These are phyloP conservation scores for Spergularia azorica DNA, from an alignment of 179 eudicot species.

Conservation along the genomic window DNA sequence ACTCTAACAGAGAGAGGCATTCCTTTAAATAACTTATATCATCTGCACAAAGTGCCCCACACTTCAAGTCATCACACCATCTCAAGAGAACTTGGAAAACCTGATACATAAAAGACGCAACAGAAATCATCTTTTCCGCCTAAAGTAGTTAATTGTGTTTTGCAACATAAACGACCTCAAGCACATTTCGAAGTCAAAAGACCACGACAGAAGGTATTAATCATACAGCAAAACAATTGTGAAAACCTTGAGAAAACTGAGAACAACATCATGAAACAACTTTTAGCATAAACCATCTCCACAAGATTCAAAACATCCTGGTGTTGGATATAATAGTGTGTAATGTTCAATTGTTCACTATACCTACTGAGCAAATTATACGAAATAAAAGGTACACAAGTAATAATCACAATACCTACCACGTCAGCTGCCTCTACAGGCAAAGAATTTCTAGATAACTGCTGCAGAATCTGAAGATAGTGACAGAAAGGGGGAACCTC, in stretches of 20 bases:
- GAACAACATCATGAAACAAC: too few species aligned
- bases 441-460: slow-evolving; percentile 51
- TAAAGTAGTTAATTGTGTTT: too few species aligned
- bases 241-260: too few species aligned
- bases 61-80: slow-evolving; percentile 60
- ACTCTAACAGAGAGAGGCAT: slow-evolving; percentile 38
- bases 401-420: slow-evolving; percentile 36
- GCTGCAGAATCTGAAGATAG: slow-evolving; percentile 72
- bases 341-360: too few species aligned
- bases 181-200: slow-evolving; percentile 39
- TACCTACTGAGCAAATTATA: too few species aligned
- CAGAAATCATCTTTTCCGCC: too few species aligned
- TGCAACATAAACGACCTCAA: too few species aligned
- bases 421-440: slow-evolving; percentile 66
- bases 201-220: too few species aligned
- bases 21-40: slow-evolving; percentile 57
- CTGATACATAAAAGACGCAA: slow-evolving; percentile 32
- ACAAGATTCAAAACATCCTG: too few species aligned
- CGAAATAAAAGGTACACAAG: neutral
- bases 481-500: slow-evolving; percentile 55
- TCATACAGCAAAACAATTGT: too few species aligned
- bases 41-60: slow-evolving; percentile 51
- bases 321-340: too few species aligned
- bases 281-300: too few species aligned
- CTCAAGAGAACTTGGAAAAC: slow-evolving; percentile 61